Base-by-base conservation (phyloP, 257 asterid genomes). In the Gynochthodes officinalis region DNA sequence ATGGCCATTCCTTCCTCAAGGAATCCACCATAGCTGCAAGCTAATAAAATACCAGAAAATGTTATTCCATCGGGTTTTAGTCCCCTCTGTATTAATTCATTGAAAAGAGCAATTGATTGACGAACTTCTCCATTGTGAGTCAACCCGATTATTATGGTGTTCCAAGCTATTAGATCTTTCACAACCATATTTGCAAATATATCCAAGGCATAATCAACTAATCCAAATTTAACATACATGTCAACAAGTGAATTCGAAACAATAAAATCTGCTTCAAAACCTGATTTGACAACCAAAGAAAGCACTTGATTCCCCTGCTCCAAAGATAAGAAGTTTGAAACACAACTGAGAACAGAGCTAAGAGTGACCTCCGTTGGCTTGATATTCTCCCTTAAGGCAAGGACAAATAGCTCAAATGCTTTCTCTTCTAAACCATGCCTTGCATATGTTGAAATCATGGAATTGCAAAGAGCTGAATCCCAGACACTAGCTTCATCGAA, bases 131-230 rank as follows among this genome's bases (percentile, higher is more conserved):
- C 96, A 75, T 86, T 83, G 65, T 78, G 79, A 44, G 88, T 75
- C 82, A 88, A 69, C 1, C 87, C 91, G 37, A 79, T 37, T 62
- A 90, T 86, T 79, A 88, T 82, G 43, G 83, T 84, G 65, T 90
- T 90, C 85, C 86, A 90, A n/a, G 79, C 82, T 75, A 88, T 87
- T 76, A 90, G 85, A 83, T 90, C 96, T 78, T 81, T 77, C 39
- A 61, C 59, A 75, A 5, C 73, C 82, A 83, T 86, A 25, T 76
- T 46, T 9, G 42, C 43, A 65, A 86, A 88, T 28, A 85, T 79
- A 33, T 67, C 69, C 55, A 64, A 42, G 65, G 93, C 86, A 16
- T 65, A 79, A 21, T 79, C 85, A 40, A 83, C 77, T 25, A 82
- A 69, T 39, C 95, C 96, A 66, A 77, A 75, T 74, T 81, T 83